Conservation (phyloP, 2,329 filamentous ascomycete genomes). For the Conoideocrella luteorostrata region DNA sequence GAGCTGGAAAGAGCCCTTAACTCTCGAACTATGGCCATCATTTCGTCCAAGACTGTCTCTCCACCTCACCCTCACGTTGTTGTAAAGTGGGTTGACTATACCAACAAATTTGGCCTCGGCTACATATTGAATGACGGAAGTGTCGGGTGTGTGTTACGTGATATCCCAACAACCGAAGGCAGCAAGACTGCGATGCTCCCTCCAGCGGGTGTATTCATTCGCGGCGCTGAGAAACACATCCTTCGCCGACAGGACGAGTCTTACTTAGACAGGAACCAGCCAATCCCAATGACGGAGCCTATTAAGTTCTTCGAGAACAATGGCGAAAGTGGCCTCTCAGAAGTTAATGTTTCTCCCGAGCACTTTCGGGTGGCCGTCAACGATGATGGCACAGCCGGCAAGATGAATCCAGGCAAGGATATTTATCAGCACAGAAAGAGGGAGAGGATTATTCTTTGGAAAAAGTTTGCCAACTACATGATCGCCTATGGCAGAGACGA, state of each 20-base stretch:
- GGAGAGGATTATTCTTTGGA: slow-evolving; percentile 61
- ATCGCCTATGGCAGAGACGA: slow-evolving; percentile 68
- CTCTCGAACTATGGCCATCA: slow-evolving; percentile 54
- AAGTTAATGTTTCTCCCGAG: slow-evolving; percentile 58
- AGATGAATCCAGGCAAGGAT: slow-evolving; percentile 56
- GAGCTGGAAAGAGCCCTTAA: slow-evolving; percentile 59
- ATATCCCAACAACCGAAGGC: slow-evolving; percentile 46
- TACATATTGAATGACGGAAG: slow-evolving; percentile 80
- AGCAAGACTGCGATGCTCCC: slow-evolving; percentile 49
- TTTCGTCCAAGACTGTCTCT: slow-evolving; percentile 47
- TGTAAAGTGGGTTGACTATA: slow-evolving; percentile 83
- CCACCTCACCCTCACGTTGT: slow-evolving; percentile 57
- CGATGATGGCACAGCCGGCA: slow-evolving; percentile 53
- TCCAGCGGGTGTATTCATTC: slow-evolving; percentile 65
- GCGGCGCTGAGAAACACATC: slow-evolving; percentile 65
- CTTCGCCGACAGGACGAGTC: slow-evolving; percentile 50
- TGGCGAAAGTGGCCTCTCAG: slow-evolving; percentile 55
- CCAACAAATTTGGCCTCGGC: slow-evolving; percentile 77
- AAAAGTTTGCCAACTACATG: slow-evolving; percentile 71
- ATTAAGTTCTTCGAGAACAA: slow-evolving; percentile 72
- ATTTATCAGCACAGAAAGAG: slow-evolving; percentile 60
- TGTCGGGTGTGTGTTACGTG: slow-evolving; percentile 62
- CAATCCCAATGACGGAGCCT: slow-evolving; percentile 54
- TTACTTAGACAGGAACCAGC: slow-evolving; percentile 53
- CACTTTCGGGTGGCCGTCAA: slow-evolving; percentile 51